Percentiles rank a stretch among this genome's conserved stretches.
These are phyloP conservation scores for Lodderomyces theae DNA, from an alignment of 1,139 yeast genomes.

Conservation along the genomic window DNA sequence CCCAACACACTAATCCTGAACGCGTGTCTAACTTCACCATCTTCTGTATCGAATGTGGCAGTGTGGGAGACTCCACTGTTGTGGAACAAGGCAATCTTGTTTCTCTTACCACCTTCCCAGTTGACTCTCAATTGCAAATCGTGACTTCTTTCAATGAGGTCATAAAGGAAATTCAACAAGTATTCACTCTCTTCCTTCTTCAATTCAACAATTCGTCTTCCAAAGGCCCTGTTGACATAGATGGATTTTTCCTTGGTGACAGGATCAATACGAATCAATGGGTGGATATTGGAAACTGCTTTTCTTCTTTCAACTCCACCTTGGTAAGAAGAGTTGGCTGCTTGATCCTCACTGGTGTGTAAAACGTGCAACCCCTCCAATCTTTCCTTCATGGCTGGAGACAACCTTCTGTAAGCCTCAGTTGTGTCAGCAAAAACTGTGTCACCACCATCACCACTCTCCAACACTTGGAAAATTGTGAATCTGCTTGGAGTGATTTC, in stretches of 20 bases:
- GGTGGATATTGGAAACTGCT: slow-evolving; percentile 48
- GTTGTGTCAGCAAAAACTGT: slow-evolving; percentile 32
- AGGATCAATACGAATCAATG: slow-evolving; percentile 57
- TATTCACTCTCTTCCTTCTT: slow-evolving; percentile 55
- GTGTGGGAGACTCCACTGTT: slow-evolving; percentile 44
- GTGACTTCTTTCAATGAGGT: slow-evolving; percentile 44
- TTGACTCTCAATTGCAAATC: slow-evolving; percentile 57
- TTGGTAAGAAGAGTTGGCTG: slow-evolving; percentile 40
- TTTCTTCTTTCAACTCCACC: slow-evolving; percentile 45
- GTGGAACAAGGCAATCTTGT: slow-evolving; percentile 54
- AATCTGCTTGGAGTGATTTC: slow-evolving; percentile 32
- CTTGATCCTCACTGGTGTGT: slow-evolving; percentile 68
- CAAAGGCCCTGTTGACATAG: slow-evolving; percentile 53
- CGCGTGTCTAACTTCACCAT: slow-evolving; percentile 43
- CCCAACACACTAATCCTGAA: slow-evolving; percentile 46
- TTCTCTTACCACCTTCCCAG: slow-evolving; percentile 46
- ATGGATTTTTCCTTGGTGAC: slow-evolving; percentile 52
- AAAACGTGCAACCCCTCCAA: slow-evolving; percentile 41
- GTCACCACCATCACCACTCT: slow-evolving; percentile 35
- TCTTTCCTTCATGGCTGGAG: slow-evolving; percentile 27
- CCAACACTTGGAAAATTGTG: slow-evolving; percentile 31
- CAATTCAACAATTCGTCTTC: slow-evolving; percentile 54
- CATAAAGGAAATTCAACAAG: slow-evolving; percentile 48
- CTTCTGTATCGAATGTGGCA: slow-evolving; percentile 36
- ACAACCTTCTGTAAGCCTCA: slow-evolving; percentile 32